A percentile compares a stretch with the other conserved stretches of the same genome.
Evolutionary conservation across 2,329 filamentous ascomycete species (phyloP).

Genomic region (Colletotrichum sp.): DNA sequence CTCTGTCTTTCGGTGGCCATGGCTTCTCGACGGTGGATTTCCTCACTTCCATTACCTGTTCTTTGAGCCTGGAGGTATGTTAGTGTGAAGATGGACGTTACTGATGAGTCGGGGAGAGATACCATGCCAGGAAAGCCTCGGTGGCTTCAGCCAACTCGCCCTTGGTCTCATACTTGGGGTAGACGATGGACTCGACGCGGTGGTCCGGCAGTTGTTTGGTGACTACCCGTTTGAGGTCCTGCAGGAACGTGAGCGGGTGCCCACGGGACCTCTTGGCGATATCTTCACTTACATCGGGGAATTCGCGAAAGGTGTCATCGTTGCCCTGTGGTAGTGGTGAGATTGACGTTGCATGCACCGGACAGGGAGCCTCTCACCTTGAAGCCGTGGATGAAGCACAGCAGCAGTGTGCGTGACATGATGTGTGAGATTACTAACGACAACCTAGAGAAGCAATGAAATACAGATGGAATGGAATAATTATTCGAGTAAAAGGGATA

Average conservation of each 20-base stretch:
- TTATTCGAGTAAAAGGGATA: background rate
- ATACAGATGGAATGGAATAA: background rate
- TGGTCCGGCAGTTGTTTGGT: conserved; percentile 65
- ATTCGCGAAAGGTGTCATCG: conserved; percentile 72
- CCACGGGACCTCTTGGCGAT: background rate
- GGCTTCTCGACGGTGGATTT: conserved; percentile 74
- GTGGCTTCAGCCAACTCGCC: conserved; percentile 65
- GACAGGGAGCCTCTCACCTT: conserved; percentile 48
- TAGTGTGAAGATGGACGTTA: background rate
- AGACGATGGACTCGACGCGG: conserved; percentile 65
- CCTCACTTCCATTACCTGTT: conserved; percentile 77
- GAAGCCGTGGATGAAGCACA: conserved; percentile 81
- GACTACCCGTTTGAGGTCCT: conserved; percentile 64
- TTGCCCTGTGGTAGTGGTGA: conserved; percentile 53
- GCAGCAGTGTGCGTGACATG: conserved; percentile 62
- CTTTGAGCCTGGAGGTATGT: conserved; percentile 66
- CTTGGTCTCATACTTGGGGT: conserved; percentile 76
- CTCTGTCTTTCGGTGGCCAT: conserved; percentile 81
- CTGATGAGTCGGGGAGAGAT: background rate
- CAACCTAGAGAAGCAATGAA: background rate
- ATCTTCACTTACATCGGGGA: conserved; percentile 54
- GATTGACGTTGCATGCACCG: fast-evolving
- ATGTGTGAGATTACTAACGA: conserved; percentile 17
- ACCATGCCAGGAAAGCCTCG: conserved; percentile 51
- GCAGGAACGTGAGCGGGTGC: background rate